These are phyloP conservation scores for Kondoa subrosea DNA, from an alignment of 768 basidiomycete species.

Conservation along the genomic window DNA sequence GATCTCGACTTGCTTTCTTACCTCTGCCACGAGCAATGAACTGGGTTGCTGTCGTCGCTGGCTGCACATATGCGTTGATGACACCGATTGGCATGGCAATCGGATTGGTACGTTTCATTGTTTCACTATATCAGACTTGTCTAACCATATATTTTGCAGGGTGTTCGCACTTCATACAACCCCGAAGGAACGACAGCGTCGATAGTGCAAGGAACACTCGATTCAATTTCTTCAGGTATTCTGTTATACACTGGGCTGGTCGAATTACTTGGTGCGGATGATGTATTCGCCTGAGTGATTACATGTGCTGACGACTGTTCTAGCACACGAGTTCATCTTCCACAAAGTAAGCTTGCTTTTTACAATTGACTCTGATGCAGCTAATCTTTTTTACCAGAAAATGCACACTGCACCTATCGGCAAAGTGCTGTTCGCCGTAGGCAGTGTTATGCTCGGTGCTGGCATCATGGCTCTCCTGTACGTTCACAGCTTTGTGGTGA, in stretches of 20 bases:
- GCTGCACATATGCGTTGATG: conserved; percentile 52
- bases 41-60: conserved; percentile 44
- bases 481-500: too few relatives aligned
- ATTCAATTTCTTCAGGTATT: conserved; percentile 72
- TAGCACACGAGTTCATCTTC: too few relatives aligned
- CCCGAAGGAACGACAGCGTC: conserved; percentile 55
- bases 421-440: conserved; percentile 7
- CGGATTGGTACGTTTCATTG: too few relatives aligned
- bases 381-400: conserved; percentile 1
- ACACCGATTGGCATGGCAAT: conserved; percentile 78
- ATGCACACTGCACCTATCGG: conserved; percentile 16
- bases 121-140: too few relatives aligned
- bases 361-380: neutral
- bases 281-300: too few relatives aligned
- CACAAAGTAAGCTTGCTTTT: conserved; percentile 33
- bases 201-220: conserved; percentile 69
- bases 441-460: conserved; percentile 10
- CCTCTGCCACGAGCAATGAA: conserved; percentile 30
- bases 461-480: conserved; percentile 18
- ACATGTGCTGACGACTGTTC: too few relatives aligned
- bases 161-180: conserved; percentile 52
- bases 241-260: conserved; percentile 73
- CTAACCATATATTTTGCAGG: too few relatives aligned
- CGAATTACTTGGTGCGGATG: conserved; percentile 82
- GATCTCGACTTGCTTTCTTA: conserved; percentile 69